Evolutionary conservation across 2,329 filamentous ascomycete genomes (phyloP).

Genomic region (Ophiostoma piceae): DNA sequence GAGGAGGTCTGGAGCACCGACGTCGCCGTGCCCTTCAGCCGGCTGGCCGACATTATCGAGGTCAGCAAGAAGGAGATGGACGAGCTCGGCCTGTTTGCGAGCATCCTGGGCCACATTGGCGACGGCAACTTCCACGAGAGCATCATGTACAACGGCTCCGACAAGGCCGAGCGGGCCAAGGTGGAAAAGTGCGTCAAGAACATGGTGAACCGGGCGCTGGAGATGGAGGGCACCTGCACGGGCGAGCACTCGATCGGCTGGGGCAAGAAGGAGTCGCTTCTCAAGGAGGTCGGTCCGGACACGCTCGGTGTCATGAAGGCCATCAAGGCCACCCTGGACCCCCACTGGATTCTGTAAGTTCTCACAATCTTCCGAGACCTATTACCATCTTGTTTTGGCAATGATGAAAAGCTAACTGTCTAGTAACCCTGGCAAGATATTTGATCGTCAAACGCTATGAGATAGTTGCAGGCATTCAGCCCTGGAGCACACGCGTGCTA

Average conservation of each 20-base stretch:
- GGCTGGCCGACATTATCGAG: conserved; percentile 69
- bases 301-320: conserved; percentile 80
- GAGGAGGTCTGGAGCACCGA: conserved; percentile 79
- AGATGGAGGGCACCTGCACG: conserved; percentile 92
- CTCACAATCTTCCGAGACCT: neutral
- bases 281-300: conserved; percentile 73
- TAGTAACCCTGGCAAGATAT: conserved; percentile 81
- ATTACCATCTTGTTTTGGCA: neutral
- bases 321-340: conserved; percentile 78
- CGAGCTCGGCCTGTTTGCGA: conserved; percentile 77
- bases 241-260: conserved; percentile 83
- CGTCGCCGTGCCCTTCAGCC: conserved; percentile 74
- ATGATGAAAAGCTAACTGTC: conserved; percentile 19
- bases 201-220: conserved; percentile 84
- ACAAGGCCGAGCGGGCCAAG: conserved; percentile 64
- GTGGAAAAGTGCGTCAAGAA: conserved; percentile 79
- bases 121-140: conserved; percentile 94
- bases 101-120: conserved; percentile 82
- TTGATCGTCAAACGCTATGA: conserved; percentile 51
- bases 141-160: conserved; percentile 75
- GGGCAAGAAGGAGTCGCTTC: conserved; percentile 75
- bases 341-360: conserved; percentile 67
- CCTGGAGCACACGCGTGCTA: neutral
- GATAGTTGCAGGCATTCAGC: neutral
- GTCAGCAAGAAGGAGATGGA: conserved; percentile 86